A percentile compares a stretch with the other conserved stretches of the same genome.
These are phyloP conservation scores for Odonthalia washingtoniensis DNA, from an alignment of 31 red algal genomes.

Conservation along the genomic window DNA sequence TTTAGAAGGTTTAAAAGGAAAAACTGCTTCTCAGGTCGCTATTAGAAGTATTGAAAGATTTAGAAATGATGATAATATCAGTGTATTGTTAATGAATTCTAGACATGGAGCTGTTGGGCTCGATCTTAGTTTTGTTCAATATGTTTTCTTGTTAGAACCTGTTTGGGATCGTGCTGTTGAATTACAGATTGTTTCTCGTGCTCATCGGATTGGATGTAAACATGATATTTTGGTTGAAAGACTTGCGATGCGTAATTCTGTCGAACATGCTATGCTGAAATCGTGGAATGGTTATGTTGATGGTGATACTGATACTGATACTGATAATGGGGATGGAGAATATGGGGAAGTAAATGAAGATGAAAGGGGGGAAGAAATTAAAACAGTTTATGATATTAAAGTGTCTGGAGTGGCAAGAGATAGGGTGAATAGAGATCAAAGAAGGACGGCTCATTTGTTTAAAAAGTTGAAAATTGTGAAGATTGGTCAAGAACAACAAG, in stretches of 20 bases:
- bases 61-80: conserved; percentile 31
- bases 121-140: conserved; percentile 91
- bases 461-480: no score
- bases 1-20: conserved; percentile 21
- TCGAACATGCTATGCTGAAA: conserved; percentile 79
- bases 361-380: no score
- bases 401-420: no score
- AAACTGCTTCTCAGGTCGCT: conserved; percentile 36
- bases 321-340: not conserved
- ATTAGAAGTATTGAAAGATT: conserved; percentile 44
- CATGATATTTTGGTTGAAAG: conserved; percentile 74
- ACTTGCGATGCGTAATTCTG: conserved; percentile 72
- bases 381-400: no score
- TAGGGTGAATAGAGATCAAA: no score
- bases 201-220: conserved; percentile 89
- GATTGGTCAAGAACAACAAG: no score
- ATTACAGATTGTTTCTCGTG: conserved; percentile 90
- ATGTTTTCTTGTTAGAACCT: conserved; percentile 93
- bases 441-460: no score
- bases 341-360: not conserved
- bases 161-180: conserved; percentile 86
- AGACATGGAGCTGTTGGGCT: conserved; percentile 75
- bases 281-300: not conserved
- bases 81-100: conserved; percentile 69
- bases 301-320: no score